Evolutionary conservation across 2,329 filamentous ascomycete species (phyloP).

Genomic region (Curvularia spicifera): DNA sequence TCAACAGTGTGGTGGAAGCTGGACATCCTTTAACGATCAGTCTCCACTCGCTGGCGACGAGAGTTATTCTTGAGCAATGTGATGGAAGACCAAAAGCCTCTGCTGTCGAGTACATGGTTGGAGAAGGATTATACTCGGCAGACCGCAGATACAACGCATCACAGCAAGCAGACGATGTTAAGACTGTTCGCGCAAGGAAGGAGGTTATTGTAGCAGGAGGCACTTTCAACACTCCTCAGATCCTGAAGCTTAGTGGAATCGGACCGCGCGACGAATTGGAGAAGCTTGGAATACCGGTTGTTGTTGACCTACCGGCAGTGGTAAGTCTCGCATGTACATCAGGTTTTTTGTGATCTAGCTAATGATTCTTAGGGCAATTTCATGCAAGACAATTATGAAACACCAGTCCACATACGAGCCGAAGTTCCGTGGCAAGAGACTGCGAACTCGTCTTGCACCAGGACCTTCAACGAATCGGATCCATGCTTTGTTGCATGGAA

Average conservation of each 20-base stretch:
- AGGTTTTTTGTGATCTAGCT: not conserved
- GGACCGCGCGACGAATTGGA: slow-evolving; percentile 61
- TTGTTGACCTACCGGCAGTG: slow-evolving; percentile 33
- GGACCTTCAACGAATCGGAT: not conserved
- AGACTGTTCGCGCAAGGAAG: slow-evolving; percentile 23
- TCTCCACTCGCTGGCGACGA: slow-evolving; percentile 24
- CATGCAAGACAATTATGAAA: slow-evolving; percentile 7
- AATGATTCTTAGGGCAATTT: not conserved
- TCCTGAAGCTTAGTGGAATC: slow-evolving; percentile 68
- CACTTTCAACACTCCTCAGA: slow-evolving; percentile 67
- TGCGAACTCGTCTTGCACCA: not conserved
- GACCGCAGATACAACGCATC: slow-evolving; percentile 44
- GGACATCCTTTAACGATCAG: slow-evolving; percentile 62
- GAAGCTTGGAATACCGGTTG: slow-evolving; percentile 58
- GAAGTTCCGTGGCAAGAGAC: not conserved
- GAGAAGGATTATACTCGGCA: slow-evolving; percentile 48
- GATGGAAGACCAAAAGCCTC: slow-evolving; percentile 54
- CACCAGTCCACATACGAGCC: not conserved
- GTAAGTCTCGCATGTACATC: not conserved
- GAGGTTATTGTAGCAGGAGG: slow-evolving; percentile 50
- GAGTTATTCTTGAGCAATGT: not conserved
- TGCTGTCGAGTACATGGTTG: slow-evolving; percentile 49
- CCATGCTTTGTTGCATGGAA: slow-evolving; percentile 1
- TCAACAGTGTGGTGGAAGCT: not conserved
- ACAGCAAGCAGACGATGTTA: slow-evolving; percentile 34